Evolutionary conservation across 2,329 filamentous ascomycete genomes (phyloP).

Genomic region (Colletotrichum noveboracense): DNA sequence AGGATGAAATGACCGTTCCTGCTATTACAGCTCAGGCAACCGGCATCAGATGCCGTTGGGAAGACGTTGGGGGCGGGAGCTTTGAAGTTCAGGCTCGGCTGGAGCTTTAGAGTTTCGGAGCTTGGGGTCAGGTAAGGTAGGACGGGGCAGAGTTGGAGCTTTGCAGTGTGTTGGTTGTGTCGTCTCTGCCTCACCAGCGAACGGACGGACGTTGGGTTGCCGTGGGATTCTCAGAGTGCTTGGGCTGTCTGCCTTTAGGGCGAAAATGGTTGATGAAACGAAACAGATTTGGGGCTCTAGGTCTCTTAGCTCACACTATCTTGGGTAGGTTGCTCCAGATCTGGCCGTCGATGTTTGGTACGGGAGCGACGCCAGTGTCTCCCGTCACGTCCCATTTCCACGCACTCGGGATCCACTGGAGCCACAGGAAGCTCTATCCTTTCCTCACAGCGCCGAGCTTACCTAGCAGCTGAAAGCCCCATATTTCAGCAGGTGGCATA

Average conservation of each 20-base stretch:
- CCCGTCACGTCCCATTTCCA: neutral
- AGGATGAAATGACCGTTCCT: neutral
- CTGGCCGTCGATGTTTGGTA: neutral
- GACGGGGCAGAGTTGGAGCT: neutral
- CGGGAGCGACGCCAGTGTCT: neutral
- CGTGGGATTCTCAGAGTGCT: neutral
- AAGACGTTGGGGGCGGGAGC: neutral
- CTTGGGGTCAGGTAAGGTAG: neutral
- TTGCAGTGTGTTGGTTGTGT: neutral
- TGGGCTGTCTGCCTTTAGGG: neutral
- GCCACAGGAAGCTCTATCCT: neutral
- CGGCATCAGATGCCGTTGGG: neutral
- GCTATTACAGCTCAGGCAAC: neutral
- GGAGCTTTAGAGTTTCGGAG: neutral
- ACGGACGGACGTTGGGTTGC: neutral
- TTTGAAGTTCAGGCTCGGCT: neutral
- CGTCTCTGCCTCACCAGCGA: neutral
- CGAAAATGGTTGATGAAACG: neutral
- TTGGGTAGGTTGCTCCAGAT: neutral
- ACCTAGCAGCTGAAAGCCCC: neutral
- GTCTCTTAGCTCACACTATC: neutral
- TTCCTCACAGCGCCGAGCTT: neutral
- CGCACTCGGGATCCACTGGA: neutral
- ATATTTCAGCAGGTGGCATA: neutral
- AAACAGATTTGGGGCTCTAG: neutral